These are phyloP conservation scores for Amanita polypyramis DNA, from an alignment of 768 basidiomycete species.

Conservation along the genomic window DNA sequence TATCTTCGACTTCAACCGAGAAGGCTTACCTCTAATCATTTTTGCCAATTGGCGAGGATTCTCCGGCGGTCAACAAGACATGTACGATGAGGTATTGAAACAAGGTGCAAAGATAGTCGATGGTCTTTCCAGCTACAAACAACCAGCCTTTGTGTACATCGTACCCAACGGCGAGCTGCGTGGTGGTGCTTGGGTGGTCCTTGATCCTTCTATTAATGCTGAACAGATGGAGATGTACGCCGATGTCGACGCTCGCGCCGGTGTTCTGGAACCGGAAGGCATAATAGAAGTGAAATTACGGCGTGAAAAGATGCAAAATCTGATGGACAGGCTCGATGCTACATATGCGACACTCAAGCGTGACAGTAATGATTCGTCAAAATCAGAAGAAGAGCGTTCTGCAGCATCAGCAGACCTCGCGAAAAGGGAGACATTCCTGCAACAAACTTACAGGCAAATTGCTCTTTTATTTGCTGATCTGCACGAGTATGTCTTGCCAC, in stretches of 20 bases:
- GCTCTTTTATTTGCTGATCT: conserved; percentile 93
- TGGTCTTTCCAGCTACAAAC: conserved; percentile 92
- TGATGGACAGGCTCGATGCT: conserved; percentile 92
- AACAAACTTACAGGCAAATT: conserved; percentile 89
- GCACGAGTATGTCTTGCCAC: conserved; percentile 62
- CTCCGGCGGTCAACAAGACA: conserved; percentile 98
- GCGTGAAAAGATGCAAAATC: conserved; percentile 76
- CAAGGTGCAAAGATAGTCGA: conserved; percentile 99
- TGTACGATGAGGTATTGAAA: conserved; percentile 96
- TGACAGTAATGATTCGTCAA: conserved; percentile 65
- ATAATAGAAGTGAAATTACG: conserved; percentile 98
- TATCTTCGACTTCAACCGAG: conserved; percentile 97
- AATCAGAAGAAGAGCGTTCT: conserved; percentile 66
- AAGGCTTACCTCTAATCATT: conserved; percentile 93
- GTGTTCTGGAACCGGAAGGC: conserved; percentile 95
- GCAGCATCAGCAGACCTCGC: conserved; percentile 58
- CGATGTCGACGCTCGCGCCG: conserved; percentile 90
- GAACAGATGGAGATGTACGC: conserved; percentile 99
- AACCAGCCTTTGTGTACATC: conserved; percentile 97
- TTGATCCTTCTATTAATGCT: conserved; percentile 95
- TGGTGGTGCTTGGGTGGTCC: conserved; percentile 98
- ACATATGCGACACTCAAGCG: conserved; percentile 74
- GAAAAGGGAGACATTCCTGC: conserved; percentile 67
- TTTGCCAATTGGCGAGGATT: conserved; percentile 99
- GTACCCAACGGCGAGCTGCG: conserved; percentile 97